Evolutionary conservation across 129 eudicot genomes (phyloP).

Genomic region (Scalesia atractyloides): DNA sequence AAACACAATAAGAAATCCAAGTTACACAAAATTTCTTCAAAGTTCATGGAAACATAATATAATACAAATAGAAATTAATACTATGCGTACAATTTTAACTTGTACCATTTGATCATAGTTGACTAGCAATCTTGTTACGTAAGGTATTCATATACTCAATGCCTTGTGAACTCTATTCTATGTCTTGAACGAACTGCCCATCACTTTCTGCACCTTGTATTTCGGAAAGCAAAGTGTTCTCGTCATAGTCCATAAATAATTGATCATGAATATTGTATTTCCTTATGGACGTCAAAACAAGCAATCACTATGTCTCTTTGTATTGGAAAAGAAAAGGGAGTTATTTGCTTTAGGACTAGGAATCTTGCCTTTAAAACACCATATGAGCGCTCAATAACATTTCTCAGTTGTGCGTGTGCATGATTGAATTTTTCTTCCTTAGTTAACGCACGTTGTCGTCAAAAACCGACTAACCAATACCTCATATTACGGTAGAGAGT

Average conservation of each 20-base stretch:
- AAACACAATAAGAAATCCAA: not conserved
- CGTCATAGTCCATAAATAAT: not conserved
- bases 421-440: not conserved
- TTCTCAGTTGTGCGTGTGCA: not conserved
- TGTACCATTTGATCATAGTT: too few species aligned
- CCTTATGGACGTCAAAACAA: not conserved
- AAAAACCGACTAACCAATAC: not conserved
- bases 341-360: too few species aligned
- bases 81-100: not conserved
- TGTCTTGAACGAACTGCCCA: not conserved
- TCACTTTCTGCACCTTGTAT: not conserved
- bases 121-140: not conserved
- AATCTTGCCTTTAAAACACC: too few species aligned
- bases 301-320: too few species aligned
- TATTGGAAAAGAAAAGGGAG: too few species aligned
- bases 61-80: not conserved
- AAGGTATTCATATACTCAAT: not conserved
- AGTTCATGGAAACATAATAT: not conserved
- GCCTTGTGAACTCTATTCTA: not conserved
- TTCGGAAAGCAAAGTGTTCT: not conserved
- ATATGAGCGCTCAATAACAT: too few species aligned
- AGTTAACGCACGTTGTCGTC: not conserved
- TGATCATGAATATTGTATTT: not conserved
- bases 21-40: not conserved
- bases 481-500: too few species aligned